These are phyloP conservation scores for Nitzschia putrida DNA, from an alignment of 108 stramenopile genomes.

Conservation along the genomic window DNA sequence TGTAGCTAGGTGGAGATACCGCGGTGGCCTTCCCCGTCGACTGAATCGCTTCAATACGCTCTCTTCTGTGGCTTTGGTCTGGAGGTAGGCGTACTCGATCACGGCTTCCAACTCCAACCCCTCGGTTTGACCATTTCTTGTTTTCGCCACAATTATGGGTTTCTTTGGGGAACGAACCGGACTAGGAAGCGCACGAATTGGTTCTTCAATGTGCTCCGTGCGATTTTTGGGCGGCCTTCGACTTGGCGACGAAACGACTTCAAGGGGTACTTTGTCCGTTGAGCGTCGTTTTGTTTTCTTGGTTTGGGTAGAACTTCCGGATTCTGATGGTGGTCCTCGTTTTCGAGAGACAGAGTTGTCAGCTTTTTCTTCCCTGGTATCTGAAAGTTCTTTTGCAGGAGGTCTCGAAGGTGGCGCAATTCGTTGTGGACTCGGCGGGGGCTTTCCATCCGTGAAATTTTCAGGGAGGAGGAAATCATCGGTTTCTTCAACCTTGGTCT, in stretches of 20 bases:
- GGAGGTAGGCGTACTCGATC: not conserved
- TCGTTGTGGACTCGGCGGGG: not conserved
- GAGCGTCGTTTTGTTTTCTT: no score
- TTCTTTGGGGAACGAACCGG: not conserved
- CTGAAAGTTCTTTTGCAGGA: no score
- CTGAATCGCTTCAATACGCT: not conserved
- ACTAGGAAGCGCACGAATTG: no score
- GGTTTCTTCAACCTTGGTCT: constrained; percentile 61
- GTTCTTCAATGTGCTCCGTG: not conserved
- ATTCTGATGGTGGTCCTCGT: no score
- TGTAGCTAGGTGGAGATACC: not conserved
- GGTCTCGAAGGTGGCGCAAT: no score
- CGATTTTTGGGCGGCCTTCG: not conserved
- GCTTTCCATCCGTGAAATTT: constrained; percentile 8
- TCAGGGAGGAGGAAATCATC: constrained; percentile 66
- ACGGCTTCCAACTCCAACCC: not conserved
- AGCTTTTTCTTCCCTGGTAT: no score
- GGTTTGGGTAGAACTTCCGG: no score
- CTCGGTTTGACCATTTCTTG: no score
- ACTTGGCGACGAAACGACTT: not conserved
- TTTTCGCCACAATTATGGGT: no score
- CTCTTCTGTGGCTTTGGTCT: not conserved
- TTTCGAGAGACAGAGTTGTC: no score
- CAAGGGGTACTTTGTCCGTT: no score
- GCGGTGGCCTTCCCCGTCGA: constrained; percentile 23